These are phyloP conservation scores for Borovskyia barvae DNA, from an alignment of 208 protist genomes.

Conservation along the genomic window DNA sequence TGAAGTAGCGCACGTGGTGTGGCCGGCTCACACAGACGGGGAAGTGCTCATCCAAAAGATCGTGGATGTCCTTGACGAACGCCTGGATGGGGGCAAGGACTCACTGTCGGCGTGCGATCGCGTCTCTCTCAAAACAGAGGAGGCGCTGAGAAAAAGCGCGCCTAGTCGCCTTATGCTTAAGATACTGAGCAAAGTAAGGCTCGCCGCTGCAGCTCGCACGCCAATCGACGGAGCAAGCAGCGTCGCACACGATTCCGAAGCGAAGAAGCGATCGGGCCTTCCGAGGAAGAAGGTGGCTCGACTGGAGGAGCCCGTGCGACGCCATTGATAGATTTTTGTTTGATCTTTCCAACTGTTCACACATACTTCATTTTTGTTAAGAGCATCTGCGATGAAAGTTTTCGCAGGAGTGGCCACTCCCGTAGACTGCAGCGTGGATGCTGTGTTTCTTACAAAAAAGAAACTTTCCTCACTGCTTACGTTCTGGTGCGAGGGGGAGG, in stretches of 20 bases:
- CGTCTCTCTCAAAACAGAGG: constrained; percentile 52
- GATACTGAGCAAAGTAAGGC: constrained; percentile 29
- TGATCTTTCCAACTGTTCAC: too few species aligned
- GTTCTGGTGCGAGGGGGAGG: too few species aligned
- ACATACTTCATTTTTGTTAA: too few species aligned
- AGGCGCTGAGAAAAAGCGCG: constrained; percentile 33
- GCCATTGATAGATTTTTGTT: too few species aligned
- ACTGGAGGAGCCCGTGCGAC: too few species aligned
- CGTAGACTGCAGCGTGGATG: too few species aligned
- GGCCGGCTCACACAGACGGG: constrained; percentile 12
- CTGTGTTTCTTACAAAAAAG: too few species aligned
- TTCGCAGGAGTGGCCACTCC: too few species aligned
- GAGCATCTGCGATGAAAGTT: too few species aligned
- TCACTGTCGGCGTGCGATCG: constrained; percentile 7
- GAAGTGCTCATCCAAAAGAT: constrained; percentile 11
- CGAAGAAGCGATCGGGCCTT: too few species aligned
- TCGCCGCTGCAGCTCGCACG: neutral
- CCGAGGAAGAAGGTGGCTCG: neutral
- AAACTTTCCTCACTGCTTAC: too few species aligned
- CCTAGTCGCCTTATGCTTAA: constrained; percentile 69
- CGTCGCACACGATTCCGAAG: too few species aligned
- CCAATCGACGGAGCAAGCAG: neutral
- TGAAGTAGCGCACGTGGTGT: constrained; percentile 49
- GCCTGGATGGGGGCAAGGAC: neutral
- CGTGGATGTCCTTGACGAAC: constrained; percentile 9